Base-by-base conservation (phyloP, 2,329 filamentous ascomycete genomes). In the Mollisiaceae sp. region DNA sequence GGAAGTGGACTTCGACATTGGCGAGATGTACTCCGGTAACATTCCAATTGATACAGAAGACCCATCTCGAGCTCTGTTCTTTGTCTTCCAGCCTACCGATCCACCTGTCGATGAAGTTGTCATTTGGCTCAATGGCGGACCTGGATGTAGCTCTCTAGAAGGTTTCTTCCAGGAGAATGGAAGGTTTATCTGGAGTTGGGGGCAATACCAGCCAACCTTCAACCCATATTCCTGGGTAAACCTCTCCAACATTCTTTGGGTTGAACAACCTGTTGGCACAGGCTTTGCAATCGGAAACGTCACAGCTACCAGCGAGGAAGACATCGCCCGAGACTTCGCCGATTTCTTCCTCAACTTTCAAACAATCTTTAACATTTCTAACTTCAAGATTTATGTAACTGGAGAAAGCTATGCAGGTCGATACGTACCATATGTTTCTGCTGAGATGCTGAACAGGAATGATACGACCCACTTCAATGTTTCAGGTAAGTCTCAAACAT, bases 381-480 rank as follows among this genome's bases (percentile, higher is more conserved):
- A 80, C n/a, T 81, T 79, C 71, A 83, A 84, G 68, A 81, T 85
- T 0, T 86, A 85, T 69, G 72, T 86, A 35, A 82, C 84, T 2
- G 84, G 85, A 62, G 84, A 87, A 69, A 81, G 79, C 2, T 86
- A 86, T 71, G 83, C 81, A 3, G 83, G 81, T 22, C 77, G 76
- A 68, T 87, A 86, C 69, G 82, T 86, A 4, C 84, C 85, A 0
- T 86, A 87, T 73, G 85, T 87, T 63, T 83, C 84, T 1, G 80
- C 82, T 39, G 80, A 81, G 6, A 83, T 86, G 76, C 77, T 87
- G 54, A 77, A 83, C 74, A 60, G 72, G 65, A 80, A 80, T 43
- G 77, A 83, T 66, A 78, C 77, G 2, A 77, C 81, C 15, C 80
- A 85, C 75, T 86, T 82, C 75, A 81, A 86, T 70, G 71, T 86